Conservation (phyloP, 2,329 filamentous ascomycete species). For the Penicillium palitans region DNA sequence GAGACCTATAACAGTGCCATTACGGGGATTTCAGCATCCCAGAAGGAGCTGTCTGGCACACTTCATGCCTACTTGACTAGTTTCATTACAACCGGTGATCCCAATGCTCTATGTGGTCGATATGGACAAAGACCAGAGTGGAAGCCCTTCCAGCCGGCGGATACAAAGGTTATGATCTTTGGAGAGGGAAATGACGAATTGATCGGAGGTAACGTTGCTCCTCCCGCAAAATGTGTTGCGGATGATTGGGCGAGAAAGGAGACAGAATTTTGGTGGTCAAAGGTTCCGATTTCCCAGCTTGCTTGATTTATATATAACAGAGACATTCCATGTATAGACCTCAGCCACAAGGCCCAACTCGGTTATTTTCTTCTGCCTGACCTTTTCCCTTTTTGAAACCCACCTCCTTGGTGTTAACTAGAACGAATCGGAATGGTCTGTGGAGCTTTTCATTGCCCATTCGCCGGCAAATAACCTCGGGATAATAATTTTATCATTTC, state of each 20-base stretch:
- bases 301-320: slow-evolving; percentile 1
- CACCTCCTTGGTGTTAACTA: too few species aligned
- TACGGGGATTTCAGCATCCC: slow-evolving; percentile 38
- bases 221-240: slow-evolving; percentile 42
- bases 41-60: slow-evolving; percentile 45
- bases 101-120: slow-evolving; percentile 39
- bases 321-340: background rate
- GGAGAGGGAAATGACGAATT: slow-evolving; percentile 53
- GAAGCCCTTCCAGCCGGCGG: slow-evolving; percentile 35
- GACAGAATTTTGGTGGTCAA: slow-evolving; percentile 51
- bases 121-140: slow-evolving; percentile 38
- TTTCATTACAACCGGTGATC: slow-evolving; percentile 51
- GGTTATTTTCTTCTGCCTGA: background rate
- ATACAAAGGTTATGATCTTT: slow-evolving; percentile 45
- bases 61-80: slow-evolving; percentile 52
- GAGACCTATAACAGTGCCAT: slow-evolving; percentile 46
- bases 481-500: too few species aligned
- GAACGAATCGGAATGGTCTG: too few species aligned
- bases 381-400: too few species aligned
- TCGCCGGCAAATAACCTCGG: too few species aligned
- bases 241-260: slow-evolving; percentile 48
- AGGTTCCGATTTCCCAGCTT: slow-evolving; percentile 32
- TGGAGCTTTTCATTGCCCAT: too few species aligned
- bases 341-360: background rate
- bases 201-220: slow-evolving; percentile 45